Conservation (phyloP, 2,329 filamentous ascomycete species). For the Xylaria sp. region DNA sequence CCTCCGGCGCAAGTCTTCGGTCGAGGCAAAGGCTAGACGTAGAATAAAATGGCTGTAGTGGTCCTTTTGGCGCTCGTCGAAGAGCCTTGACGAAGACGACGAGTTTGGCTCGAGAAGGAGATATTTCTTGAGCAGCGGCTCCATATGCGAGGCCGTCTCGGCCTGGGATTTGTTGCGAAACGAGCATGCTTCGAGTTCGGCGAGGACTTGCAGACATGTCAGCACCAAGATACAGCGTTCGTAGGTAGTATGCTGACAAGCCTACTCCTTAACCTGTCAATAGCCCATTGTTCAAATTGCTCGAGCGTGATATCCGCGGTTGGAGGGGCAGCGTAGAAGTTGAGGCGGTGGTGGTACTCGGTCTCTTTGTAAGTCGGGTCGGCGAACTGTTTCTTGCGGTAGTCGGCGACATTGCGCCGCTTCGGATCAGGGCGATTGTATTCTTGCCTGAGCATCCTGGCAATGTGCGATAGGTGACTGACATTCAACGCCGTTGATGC, state of each 20-base stretch:
- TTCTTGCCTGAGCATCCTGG: slow-evolving; percentile 47
- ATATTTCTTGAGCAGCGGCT: slow-evolving; percentile 81
- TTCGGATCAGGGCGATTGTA: slow-evolving; percentile 71
- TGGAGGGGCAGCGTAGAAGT: slow-evolving; percentile 88
- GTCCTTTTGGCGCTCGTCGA: slow-evolving; percentile 86
- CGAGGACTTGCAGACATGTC: slow-evolving; percentile 68
- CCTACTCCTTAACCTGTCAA: slow-evolving; percentile 84
- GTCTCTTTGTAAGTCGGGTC: slow-evolving; percentile 78
- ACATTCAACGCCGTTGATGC: neutral
- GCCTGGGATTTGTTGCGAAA: slow-evolving; percentile 89
- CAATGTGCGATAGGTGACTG: neutral
- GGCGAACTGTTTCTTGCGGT: slow-evolving; percentile 89
- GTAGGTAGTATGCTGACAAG: neutral
- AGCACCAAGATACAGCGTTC: slow-evolving; percentile 27
- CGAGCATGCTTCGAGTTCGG: slow-evolving; percentile 91
- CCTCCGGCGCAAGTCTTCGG: slow-evolving; percentile 86
- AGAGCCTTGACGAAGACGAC: slow-evolving; percentile 59
- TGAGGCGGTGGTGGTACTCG: slow-evolving; percentile 85
- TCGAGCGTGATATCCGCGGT: slow-evolving; percentile 95
- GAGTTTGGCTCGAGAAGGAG: slow-evolving; percentile 47
- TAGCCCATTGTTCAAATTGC: slow-evolving; percentile 99
- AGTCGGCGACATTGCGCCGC: slow-evolving; percentile 77
- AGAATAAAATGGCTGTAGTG: slow-evolving; percentile 99
- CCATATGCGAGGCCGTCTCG: slow-evolving; percentile 87
- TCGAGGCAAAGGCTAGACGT: slow-evolving; percentile 88